Evolutionary conservation across 2,329 filamentous ascomycete species (phyloP).

Genomic region (Arthrobotrys musiformis): DNA sequence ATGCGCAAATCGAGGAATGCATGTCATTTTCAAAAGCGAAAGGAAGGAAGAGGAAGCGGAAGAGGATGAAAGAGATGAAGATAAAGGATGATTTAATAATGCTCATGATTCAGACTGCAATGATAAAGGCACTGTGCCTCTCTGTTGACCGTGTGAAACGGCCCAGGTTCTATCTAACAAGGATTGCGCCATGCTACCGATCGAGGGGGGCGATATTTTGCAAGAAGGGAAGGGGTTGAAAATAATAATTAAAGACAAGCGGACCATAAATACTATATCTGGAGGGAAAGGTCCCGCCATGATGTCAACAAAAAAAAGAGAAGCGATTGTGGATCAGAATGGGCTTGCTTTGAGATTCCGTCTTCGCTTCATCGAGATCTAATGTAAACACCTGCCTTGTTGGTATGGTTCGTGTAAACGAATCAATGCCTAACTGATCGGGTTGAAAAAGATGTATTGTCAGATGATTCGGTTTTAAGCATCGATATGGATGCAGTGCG

Average conservation of each 20-base stretch:
- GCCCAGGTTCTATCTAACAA: conserved; percentile 11
- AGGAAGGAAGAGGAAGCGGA: not conserved
- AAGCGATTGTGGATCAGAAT: not conserved
- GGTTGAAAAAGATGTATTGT: conserved; percentile 25
- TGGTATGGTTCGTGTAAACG: not conserved
- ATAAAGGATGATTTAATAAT: conserved; percentile 13
- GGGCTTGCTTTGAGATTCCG: not conserved
- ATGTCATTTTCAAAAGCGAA: conserved; percentile 16
- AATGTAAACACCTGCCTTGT: not conserved
- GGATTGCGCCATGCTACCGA: conserved; percentile 5
- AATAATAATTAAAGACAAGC: not conserved
- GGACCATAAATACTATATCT: not conserved
- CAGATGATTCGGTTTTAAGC: conserved; percentile 31
- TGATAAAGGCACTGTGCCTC: not conserved
- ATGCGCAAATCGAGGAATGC: conserved; percentile 5
- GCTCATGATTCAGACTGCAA: conserved; percentile 10
- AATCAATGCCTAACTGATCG: conserved; percentile 33
- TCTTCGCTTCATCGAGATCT: not conserved
- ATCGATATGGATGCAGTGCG: conserved; percentile 53
- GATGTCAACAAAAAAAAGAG: no score
- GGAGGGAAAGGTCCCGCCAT: not conserved
- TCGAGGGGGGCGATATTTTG: not conserved
- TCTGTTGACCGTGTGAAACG: not conserved
- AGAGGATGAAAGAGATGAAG: no score
- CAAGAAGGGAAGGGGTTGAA: not conserved